Evolutionary conservation across 768 basidiomycete species (phyloP).

Genomic region (Nidularia sp.): DNA sequence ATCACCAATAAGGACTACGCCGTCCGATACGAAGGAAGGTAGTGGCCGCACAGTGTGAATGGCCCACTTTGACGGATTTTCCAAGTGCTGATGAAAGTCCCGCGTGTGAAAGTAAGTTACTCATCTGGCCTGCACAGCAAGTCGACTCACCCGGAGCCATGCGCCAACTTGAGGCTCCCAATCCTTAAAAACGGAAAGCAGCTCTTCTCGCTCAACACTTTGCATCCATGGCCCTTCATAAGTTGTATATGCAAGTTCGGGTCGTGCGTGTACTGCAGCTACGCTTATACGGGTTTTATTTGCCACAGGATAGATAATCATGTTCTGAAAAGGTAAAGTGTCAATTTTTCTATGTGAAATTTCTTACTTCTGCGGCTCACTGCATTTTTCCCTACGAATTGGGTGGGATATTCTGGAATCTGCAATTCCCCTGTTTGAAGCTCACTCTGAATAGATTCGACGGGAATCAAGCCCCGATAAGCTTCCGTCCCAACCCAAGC

Average conservation of each 20-base stretch:
- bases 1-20: constrained; percentile 17
- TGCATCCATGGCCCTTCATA: constrained; percentile 11
- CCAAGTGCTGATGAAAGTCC: constrained; percentile 8
- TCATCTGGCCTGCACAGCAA: background rate
- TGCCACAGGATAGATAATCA: constrained; percentile 45
- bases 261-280: constrained; percentile 28
- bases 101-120: background rate
- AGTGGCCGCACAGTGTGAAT: constrained; percentile 12
- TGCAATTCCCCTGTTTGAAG: constrained; percentile 10
- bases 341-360: background rate
- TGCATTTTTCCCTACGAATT: constrained; percentile 11
- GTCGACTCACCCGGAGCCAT: constrained; percentile 9
- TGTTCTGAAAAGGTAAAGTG: constrained; percentile 24
- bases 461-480: constrained; percentile 28
- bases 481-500: constrained; percentile 35
- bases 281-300: constrained; percentile 45
- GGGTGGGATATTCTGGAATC: background rate
- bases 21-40: constrained; percentile 9
- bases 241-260: constrained; percentile 5
- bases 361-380: constrained; percentile 5
- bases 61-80: constrained; percentile 14
- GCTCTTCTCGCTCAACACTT: constrained; percentile 7
- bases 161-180: constrained; percentile 11
- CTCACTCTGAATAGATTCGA: constrained; percentile 4
- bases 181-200: constrained; percentile 4